Evolutionary conservation across 2,329 filamentous ascomycete genomes (phyloP), one percentile per base, ranked within the genome.

Genomic region (Trichoderma sp.): DNA sequence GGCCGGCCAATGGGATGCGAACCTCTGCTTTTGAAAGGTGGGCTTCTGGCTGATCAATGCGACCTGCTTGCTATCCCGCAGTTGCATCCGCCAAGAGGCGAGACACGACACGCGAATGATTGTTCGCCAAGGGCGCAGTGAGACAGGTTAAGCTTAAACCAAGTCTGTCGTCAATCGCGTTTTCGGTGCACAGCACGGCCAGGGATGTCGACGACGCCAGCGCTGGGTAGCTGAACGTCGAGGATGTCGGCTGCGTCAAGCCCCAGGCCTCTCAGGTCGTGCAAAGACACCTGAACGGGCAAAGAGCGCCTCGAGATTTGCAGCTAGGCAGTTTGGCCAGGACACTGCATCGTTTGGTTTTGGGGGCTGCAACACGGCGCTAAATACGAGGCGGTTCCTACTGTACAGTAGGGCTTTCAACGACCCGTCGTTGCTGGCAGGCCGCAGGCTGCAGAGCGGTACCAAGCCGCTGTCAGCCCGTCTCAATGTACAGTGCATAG

Each of bases 91-190:
- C 14, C 58, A 68, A 68, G 21, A 68, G 58, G 55, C 66, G 49
- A 56, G 59, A 64, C 66, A 68, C 43, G 63, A 49, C 37, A 59
- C 43, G 28, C 30, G 28, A 26, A 28, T 28, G 39, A 60, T 51
- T 63, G 54, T 32, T 66, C 54, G 55, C 52, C 60, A 49, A 60
- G 66, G 66, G 24, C 37, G 55, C 21, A 24, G 52, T 66, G 68
- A 69, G 68, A 69, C 68, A 51, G 56, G 63, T 69, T 69, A 69
- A 69, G 68, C 68, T 69, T 69, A 69, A 69, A 60, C 63, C 30
- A 64, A 32, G 30, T 64, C 46, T 64, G 60, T 49, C 52, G 60
- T 64, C 60, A 37, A 28, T 55, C n/a, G 52, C 56, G 49, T 34
- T 34, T 34, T 49, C 63, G 32, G 51, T 43, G 61, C 24, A 58